These are phyloP conservation scores for Vitis riparia DNA, from an alignment of 164 flowering plant species.

Conservation along the genomic window DNA sequence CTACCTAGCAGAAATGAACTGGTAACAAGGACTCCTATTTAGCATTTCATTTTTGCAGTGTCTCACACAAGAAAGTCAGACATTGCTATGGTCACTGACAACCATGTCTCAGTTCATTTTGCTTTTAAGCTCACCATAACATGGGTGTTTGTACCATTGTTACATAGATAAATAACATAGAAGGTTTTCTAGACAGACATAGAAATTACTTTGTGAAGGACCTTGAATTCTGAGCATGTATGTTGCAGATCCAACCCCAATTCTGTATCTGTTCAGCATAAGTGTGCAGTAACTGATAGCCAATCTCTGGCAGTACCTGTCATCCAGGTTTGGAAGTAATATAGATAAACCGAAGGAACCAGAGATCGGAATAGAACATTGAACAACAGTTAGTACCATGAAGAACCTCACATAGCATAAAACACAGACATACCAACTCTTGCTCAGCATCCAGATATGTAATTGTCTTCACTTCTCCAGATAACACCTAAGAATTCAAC, in stretches of 20 bases:
- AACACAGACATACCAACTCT: constrained; percentile 59
- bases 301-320: constrained; percentile 86
- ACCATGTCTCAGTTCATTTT: not conserved
- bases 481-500: constrained; percentile 53
- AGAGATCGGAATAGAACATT: too few relatives aligned
- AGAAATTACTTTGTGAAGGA: constrained; percentile 69
- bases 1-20: too few relatives aligned
- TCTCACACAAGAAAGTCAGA: not conserved
- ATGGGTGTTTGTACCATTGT: not conserved
- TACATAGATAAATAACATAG: constrained; percentile 1
- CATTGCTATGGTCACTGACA: not conserved
- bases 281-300: constrained; percentile 72
- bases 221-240: constrained; percentile 46
- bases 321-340: not conserved
- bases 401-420: constrained; percentile 8
- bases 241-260: constrained; percentile 98
- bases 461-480: constrained; percentile 74
- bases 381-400: not conserved
- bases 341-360: too few relatives aligned
- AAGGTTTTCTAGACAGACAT: not conserved
- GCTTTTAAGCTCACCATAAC: not conserved
- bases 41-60: too few relatives aligned
- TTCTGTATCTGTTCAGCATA: constrained; percentile 66
- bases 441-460: constrained; percentile 75
- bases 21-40: too few relatives aligned